Conservation (phyloP, 805 yeast genomes). For the Metschnikowia colocasiae region DNA sequence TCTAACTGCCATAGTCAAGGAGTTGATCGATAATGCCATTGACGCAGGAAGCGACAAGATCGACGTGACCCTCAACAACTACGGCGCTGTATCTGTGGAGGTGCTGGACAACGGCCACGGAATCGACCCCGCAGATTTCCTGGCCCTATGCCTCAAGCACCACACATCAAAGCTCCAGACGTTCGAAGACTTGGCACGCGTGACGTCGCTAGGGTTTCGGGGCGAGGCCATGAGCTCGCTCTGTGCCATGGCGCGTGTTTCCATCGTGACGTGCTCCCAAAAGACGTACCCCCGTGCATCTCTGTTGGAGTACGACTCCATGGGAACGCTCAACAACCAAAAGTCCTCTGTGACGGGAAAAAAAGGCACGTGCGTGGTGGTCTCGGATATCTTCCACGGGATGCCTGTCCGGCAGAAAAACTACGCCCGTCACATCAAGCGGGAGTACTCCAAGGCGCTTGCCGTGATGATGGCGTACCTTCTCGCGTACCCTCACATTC, state of each 20-base stretch:
- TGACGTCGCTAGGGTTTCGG: slow-evolving; percentile 66
- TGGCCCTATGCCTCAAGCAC: slow-evolving; percentile 54
- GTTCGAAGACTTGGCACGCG: slow-evolving; percentile 51
- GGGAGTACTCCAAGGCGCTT: slow-evolving; percentile 72
- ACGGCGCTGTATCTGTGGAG: slow-evolving; percentile 72
- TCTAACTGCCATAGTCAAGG: slow-evolving; percentile 74
- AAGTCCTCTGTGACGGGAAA: slow-evolving; percentile 45
- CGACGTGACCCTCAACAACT: slow-evolving; percentile 63
- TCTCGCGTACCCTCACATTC: slow-evolving; percentile 52
- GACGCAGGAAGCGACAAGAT: slow-evolving; percentile 73
- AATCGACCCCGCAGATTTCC: slow-evolving; percentile 50
- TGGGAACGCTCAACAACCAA: slow-evolving; percentile 46
- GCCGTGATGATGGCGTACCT: slow-evolving; percentile 63
- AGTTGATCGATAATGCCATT: slow-evolving; percentile 78
- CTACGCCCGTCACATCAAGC: slow-evolving; percentile 59
- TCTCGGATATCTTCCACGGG: slow-evolving; percentile 57
- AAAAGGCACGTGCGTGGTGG: slow-evolving; percentile 64
- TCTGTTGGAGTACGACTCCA: slow-evolving; percentile 47
- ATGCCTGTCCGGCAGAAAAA: slow-evolving; percentile 84
- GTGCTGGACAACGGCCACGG: slow-evolving; percentile 69
- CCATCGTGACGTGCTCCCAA: slow-evolving; percentile 47
- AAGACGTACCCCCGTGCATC: slow-evolving; percentile 55
- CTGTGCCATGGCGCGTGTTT: slow-evolving; percentile 49
- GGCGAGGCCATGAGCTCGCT: slow-evolving; percentile 79
- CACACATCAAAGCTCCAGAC: slow-evolving; percentile 60